Base-by-base conservation (phyloP, 2,329 filamentous ascomycete genomes). In the Sporothrix luriei region DNA sequence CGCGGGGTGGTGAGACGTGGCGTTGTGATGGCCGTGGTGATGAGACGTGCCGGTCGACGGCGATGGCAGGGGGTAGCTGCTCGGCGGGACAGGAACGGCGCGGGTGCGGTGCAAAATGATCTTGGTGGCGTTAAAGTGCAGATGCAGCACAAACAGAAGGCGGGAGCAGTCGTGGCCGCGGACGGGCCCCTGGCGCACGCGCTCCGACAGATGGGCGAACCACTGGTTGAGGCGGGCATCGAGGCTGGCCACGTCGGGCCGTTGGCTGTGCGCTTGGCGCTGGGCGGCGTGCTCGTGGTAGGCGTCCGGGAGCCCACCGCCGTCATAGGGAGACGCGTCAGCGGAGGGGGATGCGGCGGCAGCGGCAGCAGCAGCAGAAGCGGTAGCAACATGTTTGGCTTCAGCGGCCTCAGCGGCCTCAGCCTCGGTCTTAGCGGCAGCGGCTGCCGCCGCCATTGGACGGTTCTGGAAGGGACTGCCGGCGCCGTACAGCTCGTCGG, bases 101-200 rank as follows among this genome's bases (percentile, higher is more conserved):
- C 69, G 65, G 19, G 48, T 65, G n/a, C 57, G 69, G 69, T 70
- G 69, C 66, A 70, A 14, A 24, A 68, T 59, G 29, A 71, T 71
- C 59, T 70, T 70, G 11, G 68, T 71, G 3, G 57, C 48, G n/a
- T 71, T 48, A 14, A 68, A 70, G 24, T 68, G 65, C 57, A 71
- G 55, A 52, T 71, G 70, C 65, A 71, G 57, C 40, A 71, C 70
- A 62, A 71, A 70, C 46, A 71, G 9, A 43, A 70, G 65, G n/a
- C 68, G 68, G 65, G 68, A 68, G 49, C 57, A 64, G 52, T 70
- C 65, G 40, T 59, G 65, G 33, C 70, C 65, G 68, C 59, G 54
- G n/a, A 57, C 52, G 7, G 70, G 70, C 11, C 64, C 68, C 13
- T 59, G 54, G 24, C 68, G 64, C 43, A 70, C 65, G 16, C 46